Base-by-base conservation (phyloP, 1,284 basidiomycete genomes). In the Quambalaria eucalypti region DNA sequence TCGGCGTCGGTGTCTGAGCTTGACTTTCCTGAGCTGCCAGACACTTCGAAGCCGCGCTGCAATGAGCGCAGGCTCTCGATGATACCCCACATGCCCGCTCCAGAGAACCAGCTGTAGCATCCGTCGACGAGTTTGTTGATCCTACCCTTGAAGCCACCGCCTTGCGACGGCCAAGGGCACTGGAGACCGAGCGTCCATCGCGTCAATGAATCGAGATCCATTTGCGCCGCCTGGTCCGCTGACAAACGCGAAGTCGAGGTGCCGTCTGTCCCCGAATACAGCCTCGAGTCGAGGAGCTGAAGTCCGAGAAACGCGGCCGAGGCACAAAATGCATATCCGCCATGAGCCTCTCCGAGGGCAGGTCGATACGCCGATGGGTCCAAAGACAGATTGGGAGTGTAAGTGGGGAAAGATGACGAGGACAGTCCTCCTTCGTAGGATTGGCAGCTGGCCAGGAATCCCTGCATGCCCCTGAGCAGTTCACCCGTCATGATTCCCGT, bases 41-140 rank as follows among this genome's bases (percentile, higher is more conserved):
- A 8, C 31, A 8, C 31, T 16, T 33, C 16, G 9, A 8, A 8
- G 31, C 8, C 31, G 9, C 16, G 31, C 42, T 46, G 21, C 16
- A 39, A 21, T 14, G 36, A 39, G 36, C 36, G 36, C 12, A 87
- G 65, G 21, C 78, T 84, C 52, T 87, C 86, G 0, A 95, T 78
- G 9, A 96, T 78, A 0, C 83, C 81, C 72, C 95, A 88, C n/a
- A 87, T 82, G 0, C 92, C 92, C 2, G 88, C 93, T 28, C 92
- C 88, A 87, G 91, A 65, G 57, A 75, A 98, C 95, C 95, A 98
- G 29, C 88, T 86, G 76, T 98, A 99, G 77, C 95, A 99, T 2
- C 93, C 95, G 71, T 99, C 95, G 0, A 99, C 93, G 12, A 99
- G 82, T 77, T 99, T 99, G 77, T 98, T 99, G 57, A 89, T 90